phyloP scores from a whole-genome alignment of 768 basidiomycete species.

The Artomyces pyxidatus region DNA sequence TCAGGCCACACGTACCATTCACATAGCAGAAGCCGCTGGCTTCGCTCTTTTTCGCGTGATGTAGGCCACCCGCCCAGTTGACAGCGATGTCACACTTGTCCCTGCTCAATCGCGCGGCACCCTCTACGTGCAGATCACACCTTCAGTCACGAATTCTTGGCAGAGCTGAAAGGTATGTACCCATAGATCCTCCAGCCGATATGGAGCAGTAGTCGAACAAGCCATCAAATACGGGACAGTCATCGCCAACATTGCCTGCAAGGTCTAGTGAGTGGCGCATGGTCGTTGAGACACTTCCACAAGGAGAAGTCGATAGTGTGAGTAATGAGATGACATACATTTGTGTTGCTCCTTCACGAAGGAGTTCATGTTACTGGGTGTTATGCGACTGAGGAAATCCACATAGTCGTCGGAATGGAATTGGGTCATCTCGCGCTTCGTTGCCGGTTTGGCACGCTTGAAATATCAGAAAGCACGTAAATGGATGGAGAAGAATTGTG shows the following conservation, averaged over 20 bases:
- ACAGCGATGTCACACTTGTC: conserved; percentile 99
- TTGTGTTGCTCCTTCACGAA: conserved; percentile 94
- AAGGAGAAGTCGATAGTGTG: neutral
- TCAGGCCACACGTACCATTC: conserved; percentile 55
- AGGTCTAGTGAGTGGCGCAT: neutral
- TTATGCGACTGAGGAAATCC: conserved; percentile 90
- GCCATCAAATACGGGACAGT: conserved; percentile 98
- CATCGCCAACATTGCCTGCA: conserved; percentile 94
- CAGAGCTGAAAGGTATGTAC: conserved; percentile 37
- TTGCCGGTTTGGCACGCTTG: conserved; percentile 97
- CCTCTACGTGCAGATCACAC: conserved; percentile 54
- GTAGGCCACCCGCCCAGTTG: conserved; percentile 98
- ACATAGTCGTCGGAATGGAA: conserved; percentile 99
- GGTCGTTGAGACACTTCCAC: neutral
- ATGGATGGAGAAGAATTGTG: neutral
- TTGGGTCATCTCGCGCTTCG: conserved; percentile 99
- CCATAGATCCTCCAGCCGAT: conserved; percentile 99
- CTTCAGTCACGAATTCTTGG: neutral
- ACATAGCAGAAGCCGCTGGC: conserved; percentile 99
- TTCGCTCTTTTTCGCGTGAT: conserved; percentile 99
- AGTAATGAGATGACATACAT: conserved; percentile 68
- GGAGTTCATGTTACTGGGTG: conserved; percentile 90
- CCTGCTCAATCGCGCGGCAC: conserved; percentile 87
- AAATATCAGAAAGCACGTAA: conserved; percentile 2
- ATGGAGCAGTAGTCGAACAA: conserved; percentile 99